phyloP scores from a whole-genome alignment of 495 filamentous ascomycete species.

The Tuber aestivum region DNA sequence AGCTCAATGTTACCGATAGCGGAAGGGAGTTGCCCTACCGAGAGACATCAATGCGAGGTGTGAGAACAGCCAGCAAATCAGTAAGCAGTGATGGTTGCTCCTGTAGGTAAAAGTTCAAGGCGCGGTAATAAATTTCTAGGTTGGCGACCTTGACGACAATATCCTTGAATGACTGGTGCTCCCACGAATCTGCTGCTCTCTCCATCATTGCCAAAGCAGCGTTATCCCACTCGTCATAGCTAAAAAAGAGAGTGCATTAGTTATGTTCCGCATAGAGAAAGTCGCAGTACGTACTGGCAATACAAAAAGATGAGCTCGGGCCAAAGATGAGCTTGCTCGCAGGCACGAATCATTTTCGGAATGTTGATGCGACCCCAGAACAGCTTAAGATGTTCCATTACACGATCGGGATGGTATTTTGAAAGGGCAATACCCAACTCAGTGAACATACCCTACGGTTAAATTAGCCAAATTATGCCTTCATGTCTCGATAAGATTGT shows the following conservation, averaged over 20 bases:
- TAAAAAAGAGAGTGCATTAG: slow-evolving; percentile 9
- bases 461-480: slow-evolving; percentile 6
- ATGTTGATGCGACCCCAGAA: slow-evolving; percentile 99
- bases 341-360: slow-evolving; percentile 92
- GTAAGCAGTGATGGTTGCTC: slow-evolving; percentile 93
- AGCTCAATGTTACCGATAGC: neutral
- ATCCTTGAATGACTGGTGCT: slow-evolving; percentile 99
- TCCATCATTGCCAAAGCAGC: slow-evolving; percentile 99
- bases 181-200: slow-evolving; percentile 95
- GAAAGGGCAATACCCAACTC: slow-evolving; percentile 89
- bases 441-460: slow-evolving; percentile 79
- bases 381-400: slow-evolving; percentile 98
- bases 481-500: neutral
- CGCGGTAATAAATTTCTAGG: slow-evolving; percentile 96
- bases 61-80: slow-evolving; percentile 86
- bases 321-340: slow-evolving; percentile 94
- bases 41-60: slow-evolving; percentile 92
- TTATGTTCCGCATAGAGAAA: neutral
- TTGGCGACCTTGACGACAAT: slow-evolving; percentile 98
- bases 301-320: slow-evolving; percentile 98
- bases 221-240: slow-evolving; percentile 97
- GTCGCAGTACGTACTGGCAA: slow-evolving; percentile 56
- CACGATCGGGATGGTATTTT: slow-evolving; percentile 91
- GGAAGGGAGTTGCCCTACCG: slow-evolving; percentile 46
- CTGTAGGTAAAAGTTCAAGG: slow-evolving; percentile 95